A percentile compares a stretch with the other conserved stretches of the same genome.
Evolutionary conservation across 2,329 filamentous ascomycete genomes (phyloP).

Genomic region (Cladosporium sphaerospermum): DNA sequence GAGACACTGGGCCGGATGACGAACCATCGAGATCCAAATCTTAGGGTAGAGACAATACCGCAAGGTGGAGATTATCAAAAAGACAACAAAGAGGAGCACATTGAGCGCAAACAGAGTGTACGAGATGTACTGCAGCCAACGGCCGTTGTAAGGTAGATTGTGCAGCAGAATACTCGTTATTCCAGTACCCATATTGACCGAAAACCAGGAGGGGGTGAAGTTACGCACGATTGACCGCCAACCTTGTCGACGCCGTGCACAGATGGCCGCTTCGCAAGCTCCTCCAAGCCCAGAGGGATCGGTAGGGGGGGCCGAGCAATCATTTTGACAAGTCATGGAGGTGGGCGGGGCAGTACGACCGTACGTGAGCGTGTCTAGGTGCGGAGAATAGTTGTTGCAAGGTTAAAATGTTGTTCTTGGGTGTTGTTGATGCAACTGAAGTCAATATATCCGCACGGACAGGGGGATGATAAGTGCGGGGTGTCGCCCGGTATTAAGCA

Average conservation of each 20-base stretch:
- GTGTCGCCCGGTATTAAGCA: neutral
- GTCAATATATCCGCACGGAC: neutral
- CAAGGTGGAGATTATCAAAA: conserved; percentile 49
- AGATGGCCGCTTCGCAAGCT: neutral
- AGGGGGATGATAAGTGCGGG: neutral
- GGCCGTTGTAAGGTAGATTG: conserved; percentile 54
- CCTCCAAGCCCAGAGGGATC: conserved; percentile 1
- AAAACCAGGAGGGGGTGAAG: conserved; percentile 28
- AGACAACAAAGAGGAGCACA: conserved; percentile 49
- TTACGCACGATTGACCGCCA: conserved; percentile 25
- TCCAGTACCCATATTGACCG: conserved; percentile 55
- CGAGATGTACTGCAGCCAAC: conserved; percentile 54
- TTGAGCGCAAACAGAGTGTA: conserved; percentile 58
- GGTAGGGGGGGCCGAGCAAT: neutral
- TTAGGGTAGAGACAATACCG: conserved; percentile 61
- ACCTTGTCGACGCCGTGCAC: conserved; percentile 13
- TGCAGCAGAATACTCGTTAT: conserved; percentile 59
- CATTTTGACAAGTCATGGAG: conserved; percentile 1
- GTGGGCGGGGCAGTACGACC: neutral
- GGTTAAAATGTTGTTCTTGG: neutral
- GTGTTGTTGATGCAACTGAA: neutral
- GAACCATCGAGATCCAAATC: conserved; percentile 61
- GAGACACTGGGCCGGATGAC: conserved; percentile 59
- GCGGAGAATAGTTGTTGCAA: neutral
- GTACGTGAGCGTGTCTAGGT: conserved; percentile 1